Base-by-base conservation (phyloP, 2,329 filamentous ascomycete genomes). In the Pochonia chlamydosporia region DNA sequence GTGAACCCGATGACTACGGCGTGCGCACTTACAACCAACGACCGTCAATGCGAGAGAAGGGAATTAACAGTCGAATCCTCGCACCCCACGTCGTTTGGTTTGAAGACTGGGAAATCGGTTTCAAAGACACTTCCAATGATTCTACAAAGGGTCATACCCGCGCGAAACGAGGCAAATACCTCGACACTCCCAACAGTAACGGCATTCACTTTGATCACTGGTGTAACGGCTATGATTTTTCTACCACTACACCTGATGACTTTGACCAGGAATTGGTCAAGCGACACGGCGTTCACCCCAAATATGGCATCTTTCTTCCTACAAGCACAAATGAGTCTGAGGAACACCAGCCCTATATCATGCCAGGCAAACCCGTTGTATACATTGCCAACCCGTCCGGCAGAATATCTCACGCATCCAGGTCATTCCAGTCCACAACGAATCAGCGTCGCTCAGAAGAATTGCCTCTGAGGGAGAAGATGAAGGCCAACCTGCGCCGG, bases 111-210 rank as follows among this genome's bases (percentile, higher is more conserved):
- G 77, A 82, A 56, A 82, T 82, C 50, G 79, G 79, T 13, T 82
- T 79, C 59, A 71, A 75, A 20, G 79, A 82, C 55, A 78, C 76
- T 4, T 72, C 72, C 50, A 82, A 82, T 49, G 75, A 78, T 53
- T 71, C 73, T 25, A 69, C 69, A 49, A 74, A 76, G 48, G 74
- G 74, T 20, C 75, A 76, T 40, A 79, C 72, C 28, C 71, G 70
- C 53, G 70, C 70, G 13, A 73, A 74, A 50, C 69, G 78, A 43
- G 76, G 76, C 55, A 75, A 72, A 57, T 81, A 73, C 54, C 65
- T 79, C 40, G 69, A 74, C 52, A 72, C 68, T 24, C 76, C 78
- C 31, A 78, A 79, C 56, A 74, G 72, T 39, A 73, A 72, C 48
- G 71, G 70, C 47, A 67, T 77, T 60, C 76, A 80, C 56, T 66